Evolutionary conservation across 1,284 basidiomycete genomes (phyloP).

Genomic region (Leucoagaricus sp.): DNA sequence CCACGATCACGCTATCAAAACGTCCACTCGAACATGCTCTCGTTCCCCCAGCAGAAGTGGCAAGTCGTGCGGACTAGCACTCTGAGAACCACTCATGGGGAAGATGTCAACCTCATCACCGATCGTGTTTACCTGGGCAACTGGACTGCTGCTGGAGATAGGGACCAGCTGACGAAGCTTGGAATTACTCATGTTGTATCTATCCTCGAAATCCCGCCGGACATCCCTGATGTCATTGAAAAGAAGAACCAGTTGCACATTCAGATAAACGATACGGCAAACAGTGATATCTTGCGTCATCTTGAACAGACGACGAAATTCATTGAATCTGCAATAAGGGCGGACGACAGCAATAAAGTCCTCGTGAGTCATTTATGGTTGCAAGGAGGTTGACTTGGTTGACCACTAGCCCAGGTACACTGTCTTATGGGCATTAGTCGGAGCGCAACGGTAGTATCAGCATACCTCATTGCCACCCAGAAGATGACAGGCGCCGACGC

Average conservation of each 20-base stretch:
- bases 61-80: constrained; percentile 22
- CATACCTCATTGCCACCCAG: constrained; percentile 72
- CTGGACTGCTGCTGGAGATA: constrained; percentile 52
- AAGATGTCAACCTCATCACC: constrained; percentile 48
- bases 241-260: constrained; percentile 53
- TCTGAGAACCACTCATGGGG: constrained; percentile 28
- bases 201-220: constrained; percentile 51
- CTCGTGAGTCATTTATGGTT: constrained; percentile 45
- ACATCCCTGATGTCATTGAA: constrained; percentile 48
- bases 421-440: constrained; percentile 83
- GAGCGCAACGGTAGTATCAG: constrained; percentile 80
- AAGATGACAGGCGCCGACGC: constrained; percentile 56
- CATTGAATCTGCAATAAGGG: constrained; percentile 56
- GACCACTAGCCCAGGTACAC: constrained; percentile 54
- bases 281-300: constrained; percentile 57
- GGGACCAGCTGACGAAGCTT: constrained; percentile 45
- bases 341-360: constrained; percentile 55
- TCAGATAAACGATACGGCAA: constrained; percentile 51
- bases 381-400: neutral
- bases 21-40: constrained; percentile 29
- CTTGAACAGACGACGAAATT: constrained; percentile 66
- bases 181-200: constrained; percentile 75
- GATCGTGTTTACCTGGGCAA: constrained; percentile 70
- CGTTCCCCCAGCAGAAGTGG: constrained; percentile 37
- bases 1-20: neutral